Evolutionary conservation across 1,139 yeast species (phyloP).

Genomic region (Scheffersomyces illinoinensis): DNA sequence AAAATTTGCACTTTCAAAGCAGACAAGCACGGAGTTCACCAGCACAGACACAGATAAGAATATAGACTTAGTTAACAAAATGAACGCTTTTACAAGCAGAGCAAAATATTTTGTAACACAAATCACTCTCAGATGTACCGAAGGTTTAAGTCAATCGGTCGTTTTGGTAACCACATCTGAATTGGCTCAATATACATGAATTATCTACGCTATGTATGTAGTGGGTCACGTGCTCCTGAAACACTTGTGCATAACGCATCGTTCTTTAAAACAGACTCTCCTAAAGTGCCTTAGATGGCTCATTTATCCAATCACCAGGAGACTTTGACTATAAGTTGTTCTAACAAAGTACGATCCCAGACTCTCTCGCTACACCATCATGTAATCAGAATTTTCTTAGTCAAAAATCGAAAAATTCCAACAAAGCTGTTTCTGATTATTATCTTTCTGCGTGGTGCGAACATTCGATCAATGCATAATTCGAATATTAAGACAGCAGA

Average conservation of each 20-base stretch:
- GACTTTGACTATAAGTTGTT: not conserved
- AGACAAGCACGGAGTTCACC: no score
- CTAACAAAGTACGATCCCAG: not conserved
- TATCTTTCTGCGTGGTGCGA: not conserved
- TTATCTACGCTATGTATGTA: not conserved
- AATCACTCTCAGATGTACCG: not conserved
- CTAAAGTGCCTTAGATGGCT: not conserved
- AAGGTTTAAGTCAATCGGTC: not conserved
- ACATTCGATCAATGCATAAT: not conserved
- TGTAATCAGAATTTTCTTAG: not conserved
- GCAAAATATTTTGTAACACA: constrained; percentile 1
- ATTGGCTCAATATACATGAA: not conserved
- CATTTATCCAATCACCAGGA: not conserved
- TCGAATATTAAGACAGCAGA: not conserved
- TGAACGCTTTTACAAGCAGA: constrained; percentile 2
- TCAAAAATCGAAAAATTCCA: not conserved
- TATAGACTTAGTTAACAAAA: not conserved
- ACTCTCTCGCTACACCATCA: not conserved
- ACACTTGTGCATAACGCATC: not conserved
- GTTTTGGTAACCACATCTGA: not conserved
- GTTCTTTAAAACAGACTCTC: not conserved
- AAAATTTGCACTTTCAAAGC: no score
- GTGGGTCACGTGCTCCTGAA: not conserved
- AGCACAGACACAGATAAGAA: not conserved
- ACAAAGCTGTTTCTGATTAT: constrained; percentile 1